These are phyloP conservation scores for Mucor sp. DNA, from an alignment of 371 early-diverging fungal species.

Conservation along the genomic window DNA sequence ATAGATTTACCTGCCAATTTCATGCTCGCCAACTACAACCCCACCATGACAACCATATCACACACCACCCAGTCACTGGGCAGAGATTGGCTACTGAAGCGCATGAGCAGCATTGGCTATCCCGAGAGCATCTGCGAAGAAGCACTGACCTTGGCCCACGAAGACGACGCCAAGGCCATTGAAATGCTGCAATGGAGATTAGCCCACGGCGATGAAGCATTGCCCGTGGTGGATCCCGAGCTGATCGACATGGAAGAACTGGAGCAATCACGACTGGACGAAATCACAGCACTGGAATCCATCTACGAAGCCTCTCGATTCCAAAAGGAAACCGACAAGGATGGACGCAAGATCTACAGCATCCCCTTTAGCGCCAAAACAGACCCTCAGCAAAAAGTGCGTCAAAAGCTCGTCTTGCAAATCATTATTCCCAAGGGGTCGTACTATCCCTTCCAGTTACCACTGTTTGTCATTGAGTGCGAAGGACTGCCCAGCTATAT, in stretches of 20 bases:
- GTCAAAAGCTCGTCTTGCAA: conserved; percentile 25
- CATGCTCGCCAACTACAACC: conserved; percentile 61
- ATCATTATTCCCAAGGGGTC: conserved; percentile 52
- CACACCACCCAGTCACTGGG: conserved; percentile 61
- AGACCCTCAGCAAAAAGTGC: conserved; percentile 14
- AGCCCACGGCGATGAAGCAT: conserved; percentile 35
- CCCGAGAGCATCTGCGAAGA: conserved; percentile 49
- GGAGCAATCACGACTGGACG: conserved; percentile 46
- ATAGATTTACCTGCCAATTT: conserved; percentile 68
- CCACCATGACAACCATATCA: conserved; percentile 61
- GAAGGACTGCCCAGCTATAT: conserved; percentile 72
- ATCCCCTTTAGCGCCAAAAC: conserved; percentile 22
- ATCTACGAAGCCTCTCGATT: conserved; percentile 58
- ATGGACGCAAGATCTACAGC: conserved; percentile 21
- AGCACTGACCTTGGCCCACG: conserved; percentile 43
- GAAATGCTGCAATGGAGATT: conserved; percentile 50
- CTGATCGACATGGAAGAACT: conserved; percentile 40
- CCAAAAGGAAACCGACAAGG: conserved; percentile 21
- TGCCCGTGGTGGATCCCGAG: conserved; percentile 28
- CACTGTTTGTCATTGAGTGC: conserved; percentile 65
- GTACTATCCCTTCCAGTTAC: conserved; percentile 67
- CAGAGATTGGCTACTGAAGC: conserved; percentile 65
- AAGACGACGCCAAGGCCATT: conserved; percentile 57
- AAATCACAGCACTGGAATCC: conserved; percentile 63
- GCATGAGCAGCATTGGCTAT: conserved; percentile 68